phyloP scores from a whole-genome alignment of 2,329 filamentous ascomycete species.

The Cadophora gregata region DNA sequence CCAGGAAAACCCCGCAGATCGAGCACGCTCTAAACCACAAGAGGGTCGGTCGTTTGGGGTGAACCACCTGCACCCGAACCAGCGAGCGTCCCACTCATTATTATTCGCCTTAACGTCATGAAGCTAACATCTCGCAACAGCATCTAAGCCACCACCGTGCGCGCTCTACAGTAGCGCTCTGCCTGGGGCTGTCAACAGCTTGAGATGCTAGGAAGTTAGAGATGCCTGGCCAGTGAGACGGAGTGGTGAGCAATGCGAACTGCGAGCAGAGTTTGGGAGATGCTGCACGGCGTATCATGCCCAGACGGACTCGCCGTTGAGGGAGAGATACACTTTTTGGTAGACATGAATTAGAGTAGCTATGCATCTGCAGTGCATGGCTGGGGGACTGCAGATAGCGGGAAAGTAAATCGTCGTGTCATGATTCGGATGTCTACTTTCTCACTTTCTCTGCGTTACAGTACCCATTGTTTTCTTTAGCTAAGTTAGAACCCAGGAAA shows the following conservation, averaged over 20 bases:
- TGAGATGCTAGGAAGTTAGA: background rate
- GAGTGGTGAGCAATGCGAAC: background rate
- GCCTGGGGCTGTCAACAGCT: conserved; percentile 6
- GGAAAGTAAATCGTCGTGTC: background rate
- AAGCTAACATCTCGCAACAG: background rate
- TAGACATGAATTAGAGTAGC: too few relatives aligned
- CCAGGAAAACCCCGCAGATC: conserved; percentile 12
- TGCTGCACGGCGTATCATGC: conserved; percentile 9
- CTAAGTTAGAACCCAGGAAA: too few relatives aligned
- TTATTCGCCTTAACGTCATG: conserved; percentile 16
- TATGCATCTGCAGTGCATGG: background rate
- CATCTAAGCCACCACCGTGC: conserved; percentile 24
- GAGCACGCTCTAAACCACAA: conserved; percentile 3
- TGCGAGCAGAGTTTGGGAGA: conserved; percentile 2
- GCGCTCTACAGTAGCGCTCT: background rate
- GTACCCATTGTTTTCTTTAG: background rate
- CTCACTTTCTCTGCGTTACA: background rate
- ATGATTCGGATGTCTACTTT: background rate
- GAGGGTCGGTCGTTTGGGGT: background rate
- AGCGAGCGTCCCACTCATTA: conserved; percentile 2
- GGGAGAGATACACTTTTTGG: background rate
- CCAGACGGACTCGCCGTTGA: conserved; percentile 12
- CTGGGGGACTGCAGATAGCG: background rate
- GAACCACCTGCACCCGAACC: too few relatives aligned
- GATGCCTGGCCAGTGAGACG: background rate